Base-by-base conservation (phyloP, 2,329 filamentous ascomycete species). In the Colletotrichum trifolii region DNA sequence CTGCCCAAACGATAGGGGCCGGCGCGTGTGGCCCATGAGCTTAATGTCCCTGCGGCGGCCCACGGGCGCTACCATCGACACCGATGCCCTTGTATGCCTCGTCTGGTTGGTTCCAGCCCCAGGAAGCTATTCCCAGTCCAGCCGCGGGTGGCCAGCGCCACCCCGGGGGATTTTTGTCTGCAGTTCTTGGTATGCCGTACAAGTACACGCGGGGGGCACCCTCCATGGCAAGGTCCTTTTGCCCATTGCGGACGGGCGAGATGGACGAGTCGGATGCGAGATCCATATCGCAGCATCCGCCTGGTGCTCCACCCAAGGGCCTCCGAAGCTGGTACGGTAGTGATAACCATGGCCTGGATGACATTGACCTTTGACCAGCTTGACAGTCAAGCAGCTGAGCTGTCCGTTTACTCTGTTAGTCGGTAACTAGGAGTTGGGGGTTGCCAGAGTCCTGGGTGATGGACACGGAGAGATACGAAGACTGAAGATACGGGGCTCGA, bases 141-240 rank as follows among this genome's bases (percentile, higher is more conserved):
- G 58, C 17, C 45, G 40, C 9, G 15, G 17, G 15, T 34, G 53
- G 42, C 49, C 34, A 45, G 11, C 54, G 40, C 43, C 54, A 64
- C 35, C 64, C 64, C 54, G 54, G 64, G 60, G 64, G 60, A 66
- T 64, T 66, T 66, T 66, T 66, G 64, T 64, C 50, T 60, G 64
- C 64, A 66, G 60, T 58, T 55, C 64, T 66, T 66, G 64, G 64
- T 62, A 62, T 25, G 25, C 25, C 25, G 25, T 25, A 25, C 25
- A 17, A 17, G 3, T 25, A 5, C 5, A 25, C 25, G 25, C 25
- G 25, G 25, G 25, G 25, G 25, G 4, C 25, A 25, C 25, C 25
- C 25, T 25, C 25, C 64, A 64, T 66, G 64, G 64, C 57, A 62
- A 36, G 25, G 13, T 8, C 10, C 42, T 43, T 43, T 25, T 60